Base-by-base conservation (phyloP, 2,329 filamentous ascomycete genomes). In the Verticillium nubilum region DNA sequence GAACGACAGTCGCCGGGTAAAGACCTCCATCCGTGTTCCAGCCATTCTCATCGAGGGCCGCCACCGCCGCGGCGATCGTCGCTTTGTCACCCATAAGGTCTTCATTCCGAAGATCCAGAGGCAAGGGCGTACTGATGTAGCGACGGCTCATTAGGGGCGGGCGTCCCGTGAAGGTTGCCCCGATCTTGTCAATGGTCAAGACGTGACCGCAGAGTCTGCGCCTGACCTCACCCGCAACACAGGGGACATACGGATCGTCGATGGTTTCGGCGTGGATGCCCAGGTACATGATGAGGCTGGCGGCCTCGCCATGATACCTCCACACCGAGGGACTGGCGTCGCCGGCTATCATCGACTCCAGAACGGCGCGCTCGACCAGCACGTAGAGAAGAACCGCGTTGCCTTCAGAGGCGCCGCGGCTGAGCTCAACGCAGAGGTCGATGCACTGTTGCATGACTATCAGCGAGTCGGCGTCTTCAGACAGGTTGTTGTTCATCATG, bases 91-190 rank as follows among this genome's bases (percentile, higher is more conserved):
- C 72, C 26, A 84, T 69, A 0, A 82, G 69, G 15, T 80, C 74
- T 1, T 76, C 69, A 52, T 86, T 82, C 5, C 70, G 73, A 0
- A 87, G 66, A 63, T 86, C 85, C 0, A 86, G 70, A 0, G 84
- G 83, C 2, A 79, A 66, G 17, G 83, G 80, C 2, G 83, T 77
- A 6, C 77, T 76, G 54, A 78, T 80, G 64, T 85, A 86, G 1
- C 81, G 76, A 29, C 81, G 76, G 12, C 76, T 76, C 5, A 85
- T 67, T 1, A 79, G 68, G 0, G 84, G 84, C 0, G 84, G 85
- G 0, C 83, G 72, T 0, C 84, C 84, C 0, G 78, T 78, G 53
- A 85, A 84, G 0, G 79, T 74, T 0, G 80, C 76, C 0, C 74
- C 70, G 9, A 76, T 76, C 52, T 85, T 84, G 64, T 86, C 83